phyloP scores from a whole-genome alignment of 495 filamentous ascomycete species.

The Terfezia claveryi region DNA sequence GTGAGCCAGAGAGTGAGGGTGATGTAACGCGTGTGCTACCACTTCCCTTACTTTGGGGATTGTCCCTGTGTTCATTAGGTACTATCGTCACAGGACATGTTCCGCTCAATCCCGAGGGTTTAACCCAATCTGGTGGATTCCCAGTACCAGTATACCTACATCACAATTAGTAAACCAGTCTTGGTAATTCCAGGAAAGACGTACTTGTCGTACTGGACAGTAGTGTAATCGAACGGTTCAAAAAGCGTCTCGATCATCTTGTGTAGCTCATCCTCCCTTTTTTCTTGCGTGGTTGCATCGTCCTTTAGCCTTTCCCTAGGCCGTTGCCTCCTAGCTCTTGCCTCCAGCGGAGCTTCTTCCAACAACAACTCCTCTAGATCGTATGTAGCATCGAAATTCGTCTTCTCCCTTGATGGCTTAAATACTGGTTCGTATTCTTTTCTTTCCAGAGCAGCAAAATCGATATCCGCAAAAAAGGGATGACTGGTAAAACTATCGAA shows the following conservation, averaged over 20 bases:
- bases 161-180: conserved; percentile 5
- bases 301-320: conserved; percentile 76
- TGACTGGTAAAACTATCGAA: conserved; percentile 69
- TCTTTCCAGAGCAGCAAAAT: conserved; percentile 65
- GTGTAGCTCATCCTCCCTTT: conserved; percentile 82
- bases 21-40: conserved; percentile 3
- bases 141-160: conserved; percentile 18
- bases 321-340: conserved; percentile 76
- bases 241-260: conserved; percentile 88
- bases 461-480: conserved; percentile 67
- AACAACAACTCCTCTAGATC: conserved; percentile 84
- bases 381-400: conserved; percentile 97
- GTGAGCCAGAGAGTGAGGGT: conserved; percentile 3
- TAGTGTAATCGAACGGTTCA: conserved; percentile 85
- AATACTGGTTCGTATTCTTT: conserved; percentile 89
- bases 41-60: background rate
- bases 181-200: conserved; percentile 6
- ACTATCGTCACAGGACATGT: background rate
- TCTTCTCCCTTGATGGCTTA: conserved; percentile 82
- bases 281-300: conserved; percentile 88
- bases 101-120: conserved; percentile 2
- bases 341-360: conserved; percentile 89
- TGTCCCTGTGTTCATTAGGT: no score
- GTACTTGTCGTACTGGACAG: conserved; percentile 42
- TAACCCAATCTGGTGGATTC: conserved; percentile 10